Evolutionary conservation across 306 rosid genomes (phyloP), one percentile per base, ranked within the genome.

Genomic region (Gleditsia sinensis): DNA sequence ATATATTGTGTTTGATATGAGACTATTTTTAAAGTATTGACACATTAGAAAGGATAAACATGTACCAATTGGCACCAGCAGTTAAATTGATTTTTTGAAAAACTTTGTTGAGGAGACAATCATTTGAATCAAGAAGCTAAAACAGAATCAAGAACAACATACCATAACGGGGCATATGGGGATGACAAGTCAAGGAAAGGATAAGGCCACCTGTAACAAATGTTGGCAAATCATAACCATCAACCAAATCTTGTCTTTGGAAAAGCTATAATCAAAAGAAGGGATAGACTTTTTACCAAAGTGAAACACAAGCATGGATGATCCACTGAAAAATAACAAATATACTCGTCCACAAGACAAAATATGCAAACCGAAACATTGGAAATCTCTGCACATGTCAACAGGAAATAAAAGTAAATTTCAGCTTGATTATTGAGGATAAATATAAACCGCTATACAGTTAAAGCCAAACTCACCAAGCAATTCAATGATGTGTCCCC

Each of bases 131-230:
- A 63, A 7, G 28, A 76, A 33, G 39, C 50, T 70, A 28, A 68
- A 45, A 46, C 1, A 34, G 25, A 65, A 28, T 19, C 20, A 45
- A n/a, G n/a, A n/a, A 37, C 33, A 46, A 54, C 87, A 66, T 86
- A 94, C 97, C 96, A 94, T 65, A 92, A 76, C 23, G 99, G 99
- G 16, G 97, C 87, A 71, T 77, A 82, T 9, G 85, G 20, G 77
- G 90, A 82, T 83, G 96, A 79, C 64, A 94, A 74, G 75, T 92
- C 96, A 65, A 92, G 97, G 75, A 94, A 92, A 49, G 97, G 93
- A 56, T 94, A 94, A 21, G 99, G 99, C 99, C 99, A 94, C 99
- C 97, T 94, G 81, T 43, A 56, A 56, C 49, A 79, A 20, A 33
- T 9, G 23, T 34, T 21, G 28, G n/a, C 24, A 75, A 28, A 73